phyloP scores from a whole-genome alignment of 2,329 filamentous ascomycete species.

The Stachybotrys echinatus region DNA sequence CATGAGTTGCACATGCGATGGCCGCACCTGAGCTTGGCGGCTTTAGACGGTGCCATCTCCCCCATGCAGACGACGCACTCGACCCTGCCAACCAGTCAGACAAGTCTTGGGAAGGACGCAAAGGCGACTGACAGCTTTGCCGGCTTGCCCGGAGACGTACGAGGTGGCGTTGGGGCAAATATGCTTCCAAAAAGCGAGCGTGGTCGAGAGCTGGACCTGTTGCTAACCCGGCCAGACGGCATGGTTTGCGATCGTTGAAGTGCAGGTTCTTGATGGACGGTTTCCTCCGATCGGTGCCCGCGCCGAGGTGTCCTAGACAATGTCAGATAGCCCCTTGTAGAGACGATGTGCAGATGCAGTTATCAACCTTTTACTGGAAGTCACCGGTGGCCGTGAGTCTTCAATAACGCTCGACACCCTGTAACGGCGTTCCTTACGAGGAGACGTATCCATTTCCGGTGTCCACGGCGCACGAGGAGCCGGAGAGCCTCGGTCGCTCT shows the following conservation, averaged over 20 bases:
- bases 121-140: slow-evolving; percentile 15
- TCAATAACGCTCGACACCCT: slow-evolving; percentile 23
- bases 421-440: slow-evolving; percentile 17
- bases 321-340: neutral
- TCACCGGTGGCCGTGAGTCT: slow-evolving; percentile 25
- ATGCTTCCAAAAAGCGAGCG: slow-evolving; percentile 19
- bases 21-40: slow-evolving; percentile 68
- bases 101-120: neutral
- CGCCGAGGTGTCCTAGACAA: slow-evolving; percentile 2
- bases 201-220: slow-evolving; percentile 17
- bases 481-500: slow-evolving; percentile 21
- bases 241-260: slow-evolving; percentile 9
- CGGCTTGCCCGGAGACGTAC: slow-evolving; percentile 18
- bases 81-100: slow-evolving; percentile 40
- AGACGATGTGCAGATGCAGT: neutral
- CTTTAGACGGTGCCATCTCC: slow-evolving; percentile 56
- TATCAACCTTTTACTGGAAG: slow-evolving; percentile 24
- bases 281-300: slow-evolving; percentile 8
- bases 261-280: slow-evolving; percentile 13
- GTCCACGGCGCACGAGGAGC: slow-evolving; percentile 20
- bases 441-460: slow-evolving; percentile 21
- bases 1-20: slow-evolving; percentile 79
- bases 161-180: slow-evolving; percentile 18
- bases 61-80: slow-evolving; percentile 71
- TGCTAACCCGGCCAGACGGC: slow-evolving; percentile 11